Conservation (phyloP, 2,329 filamentous ascomycete genomes). For the Penicillium olsonii region DNA sequence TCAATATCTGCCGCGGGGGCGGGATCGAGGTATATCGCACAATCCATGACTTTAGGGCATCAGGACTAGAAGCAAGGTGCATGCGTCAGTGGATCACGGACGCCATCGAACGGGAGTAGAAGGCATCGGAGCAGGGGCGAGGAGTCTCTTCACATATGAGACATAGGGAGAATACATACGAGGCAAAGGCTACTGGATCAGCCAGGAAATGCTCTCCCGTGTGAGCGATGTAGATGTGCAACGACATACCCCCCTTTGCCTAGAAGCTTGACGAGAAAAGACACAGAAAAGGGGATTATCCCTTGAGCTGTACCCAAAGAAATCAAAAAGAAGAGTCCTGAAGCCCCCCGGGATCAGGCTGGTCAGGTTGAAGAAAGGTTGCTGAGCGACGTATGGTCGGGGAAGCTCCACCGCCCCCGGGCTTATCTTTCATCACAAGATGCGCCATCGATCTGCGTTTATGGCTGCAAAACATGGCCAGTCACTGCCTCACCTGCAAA, state of each 20-base stretch:
- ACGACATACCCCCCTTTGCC: slow-evolving; percentile 67
- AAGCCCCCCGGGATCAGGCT: slow-evolving; percentile 17
- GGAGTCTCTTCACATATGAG: not conserved
- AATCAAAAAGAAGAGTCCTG: slow-evolving; percentile 6
- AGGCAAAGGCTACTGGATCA: slow-evolving; percentile 73
- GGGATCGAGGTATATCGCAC: slow-evolving; percentile 72
- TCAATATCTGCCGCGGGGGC: slow-evolving; percentile 76
- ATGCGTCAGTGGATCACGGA: slow-evolving; percentile 20
- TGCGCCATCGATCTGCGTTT: slow-evolving; percentile 28
- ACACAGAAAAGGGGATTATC: slow-evolving; percentile 14
- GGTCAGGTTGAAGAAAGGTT: slow-evolving; percentile 4
- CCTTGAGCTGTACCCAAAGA: slow-evolving; percentile 12
- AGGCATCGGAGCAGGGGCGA: not conserved
- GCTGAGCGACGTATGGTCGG: slow-evolving; percentile 8
- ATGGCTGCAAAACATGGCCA: slow-evolving; percentile 39
- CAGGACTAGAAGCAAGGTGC: slow-evolving; percentile 59
- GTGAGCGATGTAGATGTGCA: slow-evolving; percentile 89
- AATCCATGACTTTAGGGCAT: slow-evolving; percentile 83
- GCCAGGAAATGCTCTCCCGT: slow-evolving; percentile 82
- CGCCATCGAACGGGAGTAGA: not conserved
- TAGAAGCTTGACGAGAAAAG: slow-evolving; percentile 25
- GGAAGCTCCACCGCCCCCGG: slow-evolving; percentile 24
- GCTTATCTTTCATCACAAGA: slow-evolving; percentile 29
- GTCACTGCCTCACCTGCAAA: slow-evolving; percentile 34
- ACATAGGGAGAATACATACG: slow-evolving; percentile 54